Conservation (phyloP, 208 protist species). For the Acanthamoeba rhysodes region DNA sequence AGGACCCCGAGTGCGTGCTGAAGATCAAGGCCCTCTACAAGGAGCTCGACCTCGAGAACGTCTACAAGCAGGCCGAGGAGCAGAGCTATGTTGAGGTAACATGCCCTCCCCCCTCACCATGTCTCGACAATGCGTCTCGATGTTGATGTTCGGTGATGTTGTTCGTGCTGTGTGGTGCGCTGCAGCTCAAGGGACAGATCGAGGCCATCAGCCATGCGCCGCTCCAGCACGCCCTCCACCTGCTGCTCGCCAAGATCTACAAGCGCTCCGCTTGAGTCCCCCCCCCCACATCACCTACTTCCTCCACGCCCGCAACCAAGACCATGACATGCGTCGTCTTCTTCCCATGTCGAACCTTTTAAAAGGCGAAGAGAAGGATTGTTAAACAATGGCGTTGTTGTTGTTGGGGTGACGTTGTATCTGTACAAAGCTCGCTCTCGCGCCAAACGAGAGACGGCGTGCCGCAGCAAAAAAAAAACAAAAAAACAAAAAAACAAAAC, state of each 20-base stretch:
- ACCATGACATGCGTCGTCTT: no score
- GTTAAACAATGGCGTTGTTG: no score
- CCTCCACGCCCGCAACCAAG: no score
- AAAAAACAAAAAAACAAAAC: no score
- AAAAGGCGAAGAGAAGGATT: no score
- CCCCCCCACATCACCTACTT: no score
- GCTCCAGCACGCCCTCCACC: slow-evolving; percentile 9
- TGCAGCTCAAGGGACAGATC: neutral
- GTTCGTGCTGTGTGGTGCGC: neutral
- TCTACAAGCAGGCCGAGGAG: slow-evolving; percentile 93
- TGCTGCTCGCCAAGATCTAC: slow-evolving; percentile 66
- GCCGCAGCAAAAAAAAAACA: no score
- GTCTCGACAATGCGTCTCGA: neutral
- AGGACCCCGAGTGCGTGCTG: slow-evolving; percentile 90
- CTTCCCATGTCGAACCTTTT: no score
- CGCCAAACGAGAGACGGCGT: no score
- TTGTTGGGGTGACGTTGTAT: no score
- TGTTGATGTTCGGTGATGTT: neutral
- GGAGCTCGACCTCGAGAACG: slow-evolving; percentile 90
- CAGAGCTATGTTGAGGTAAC: slow-evolving; percentile 26
- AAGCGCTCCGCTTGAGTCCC: slow-evolving; percentile 48
- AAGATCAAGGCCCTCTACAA: slow-evolving; percentile 94
- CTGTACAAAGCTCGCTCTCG: no score
- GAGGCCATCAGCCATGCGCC: neutral
- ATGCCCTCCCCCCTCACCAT: neutral